Evolutionary conservation across 1,284 basidiomycete species (phyloP), one percentile per base, ranked within the genome.

Genomic region (Sporisorium scitamineum): DNA sequence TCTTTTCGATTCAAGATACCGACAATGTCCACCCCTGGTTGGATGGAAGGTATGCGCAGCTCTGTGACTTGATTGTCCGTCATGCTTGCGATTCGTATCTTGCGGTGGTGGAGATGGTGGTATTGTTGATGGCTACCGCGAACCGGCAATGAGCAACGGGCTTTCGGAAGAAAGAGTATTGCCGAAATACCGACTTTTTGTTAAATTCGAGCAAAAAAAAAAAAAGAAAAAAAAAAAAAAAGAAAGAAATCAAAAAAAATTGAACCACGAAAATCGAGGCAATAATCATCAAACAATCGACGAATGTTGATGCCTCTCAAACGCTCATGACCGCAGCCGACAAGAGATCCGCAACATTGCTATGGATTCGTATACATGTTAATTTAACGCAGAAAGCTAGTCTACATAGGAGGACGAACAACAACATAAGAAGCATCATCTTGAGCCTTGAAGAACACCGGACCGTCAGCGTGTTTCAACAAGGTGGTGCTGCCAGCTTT

Each of bases 371-470:
- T 42, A 42, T 42, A 9, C n/a, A 13, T 20, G 18, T 42, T 8
- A 9, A 18, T 20, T 18, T 6, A 20, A 20, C 16, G 41, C 16
- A 6, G n/a, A 2, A 6, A 18, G n/a, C 14, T 3, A 41, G 11
- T 53, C 20, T 68, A 64, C 57, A 60, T 14, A 41, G 68, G 69
- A 44, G 69, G 69, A 39, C 69, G 69, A 26, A 70, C 54, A 22
- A 70, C 57, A n/a, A 65, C 58, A 41, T 61, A 64, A 0, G 59
- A 41, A 22, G 54, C 54, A 13, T 54, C 39, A 6, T 34, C 29
- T 10, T 44, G 24, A 10, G 45, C n/a, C 22, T 56, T 48, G 59
- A 70, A 65, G 8, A n/a, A 44, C 18, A 61, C 51, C 10, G n/a
- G 11, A 26, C 69, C 69, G 29, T 70, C 62, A 16, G 58, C 50